phyloP scores from a whole-genome alignment of 768 basidiomycete species.

The Leccinum subgranulosum region DNA sequence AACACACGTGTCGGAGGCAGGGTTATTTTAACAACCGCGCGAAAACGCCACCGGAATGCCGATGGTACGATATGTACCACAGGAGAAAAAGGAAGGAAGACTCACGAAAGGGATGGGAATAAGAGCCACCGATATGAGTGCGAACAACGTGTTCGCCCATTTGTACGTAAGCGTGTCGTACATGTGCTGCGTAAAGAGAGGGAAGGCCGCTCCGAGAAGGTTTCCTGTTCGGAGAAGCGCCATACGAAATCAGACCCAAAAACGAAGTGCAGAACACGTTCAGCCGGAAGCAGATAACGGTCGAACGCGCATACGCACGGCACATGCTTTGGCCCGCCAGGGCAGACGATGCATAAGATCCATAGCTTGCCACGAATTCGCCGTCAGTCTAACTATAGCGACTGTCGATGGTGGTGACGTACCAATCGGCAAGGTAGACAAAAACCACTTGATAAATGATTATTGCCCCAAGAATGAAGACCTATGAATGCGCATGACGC shows the following conservation, averaged over 20 bases:
- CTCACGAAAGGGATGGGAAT: slow-evolving; percentile 61
- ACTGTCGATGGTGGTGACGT: slow-evolving; percentile 10
- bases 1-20: neutral
- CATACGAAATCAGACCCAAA: slow-evolving; percentile 3
- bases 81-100: neutral
- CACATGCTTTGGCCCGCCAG: slow-evolving; percentile 64
- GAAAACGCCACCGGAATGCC: neutral
- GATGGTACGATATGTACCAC: neutral
- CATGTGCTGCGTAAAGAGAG: slow-evolving; percentile 62
- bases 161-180: slow-evolving; percentile 51
- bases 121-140: slow-evolving; percentile 48
- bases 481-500: slow-evolving; percentile 25
- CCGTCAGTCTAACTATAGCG: neutral
- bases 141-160: slow-evolving; percentile 62
- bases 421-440: slow-evolving; percentile 65
- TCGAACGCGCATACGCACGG: slow-evolving; percentile 34
- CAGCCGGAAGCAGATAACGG: neutral
- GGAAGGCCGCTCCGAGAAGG: slow-evolving; percentile 49
- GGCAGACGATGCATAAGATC: slow-evolving; percentile 65
- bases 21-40: no score
- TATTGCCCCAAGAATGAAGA: slow-evolving; percentile 50
- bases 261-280: slow-evolving; percentile 15
- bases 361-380: slow-evolving; percentile 35
- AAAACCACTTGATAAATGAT: slow-evolving; percentile 59
- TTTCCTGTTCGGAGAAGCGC: slow-evolving; percentile 37